A percentile compares a stretch with the other conserved stretches of the same genome.
phyloP scores from a whole-genome alignment of 2,329 filamentous ascomycete species.

The Catunica adiposa region DNA sequence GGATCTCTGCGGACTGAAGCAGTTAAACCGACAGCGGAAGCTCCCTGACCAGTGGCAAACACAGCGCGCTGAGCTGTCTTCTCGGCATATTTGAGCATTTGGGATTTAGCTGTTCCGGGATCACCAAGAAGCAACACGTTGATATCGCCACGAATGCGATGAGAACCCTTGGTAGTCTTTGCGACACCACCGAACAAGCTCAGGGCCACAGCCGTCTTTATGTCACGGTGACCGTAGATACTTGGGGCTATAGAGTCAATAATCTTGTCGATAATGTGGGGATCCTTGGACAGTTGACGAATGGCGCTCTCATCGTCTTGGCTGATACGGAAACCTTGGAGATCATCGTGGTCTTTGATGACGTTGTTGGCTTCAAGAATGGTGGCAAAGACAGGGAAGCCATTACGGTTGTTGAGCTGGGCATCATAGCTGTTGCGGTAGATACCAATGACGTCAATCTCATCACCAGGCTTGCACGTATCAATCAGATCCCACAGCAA shows the following conservation, averaged over 20 bases:
- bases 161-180: slow-evolving; percentile 76
- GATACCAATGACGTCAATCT: slow-evolving; percentile 90
- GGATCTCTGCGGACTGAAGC: slow-evolving; percentile 92
- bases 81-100: slow-evolving; percentile 92
- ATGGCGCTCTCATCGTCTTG: slow-evolving; percentile 91
- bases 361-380: slow-evolving; percentile 96
- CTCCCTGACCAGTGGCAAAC: slow-evolving; percentile 93
- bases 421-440: slow-evolving; percentile 98
- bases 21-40: slow-evolving; percentile 91
- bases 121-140: slow-evolving; percentile 93
- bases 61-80: slow-evolving; percentile 94
- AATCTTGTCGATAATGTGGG: slow-evolving; percentile 82
- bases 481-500: slow-evolving; percentile 95
- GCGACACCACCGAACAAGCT: slow-evolving; percentile 90
- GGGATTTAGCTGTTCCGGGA: slow-evolving; percentile 93
- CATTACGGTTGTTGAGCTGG: slow-evolving; percentile 94
- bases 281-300: slow-evolving; percentile 71
- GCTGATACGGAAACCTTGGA: slow-evolving; percentile 87
- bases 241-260: slow-evolving; percentile 87
- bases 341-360: slow-evolving; percentile 90
- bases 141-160: slow-evolving; percentile 90
- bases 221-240: slow-evolving; percentile 91
- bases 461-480: slow-evolving; percentile 88
- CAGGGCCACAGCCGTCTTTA: slow-evolving; percentile 90
- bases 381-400: slow-evolving; percentile 94